A percentile compares a stretch with the other conserved stretches of the same genome.
These are phyloP conservation scores for Chenopodium album DNA, from an alignment of 148 eudicot species.

Conservation along the genomic window DNA sequence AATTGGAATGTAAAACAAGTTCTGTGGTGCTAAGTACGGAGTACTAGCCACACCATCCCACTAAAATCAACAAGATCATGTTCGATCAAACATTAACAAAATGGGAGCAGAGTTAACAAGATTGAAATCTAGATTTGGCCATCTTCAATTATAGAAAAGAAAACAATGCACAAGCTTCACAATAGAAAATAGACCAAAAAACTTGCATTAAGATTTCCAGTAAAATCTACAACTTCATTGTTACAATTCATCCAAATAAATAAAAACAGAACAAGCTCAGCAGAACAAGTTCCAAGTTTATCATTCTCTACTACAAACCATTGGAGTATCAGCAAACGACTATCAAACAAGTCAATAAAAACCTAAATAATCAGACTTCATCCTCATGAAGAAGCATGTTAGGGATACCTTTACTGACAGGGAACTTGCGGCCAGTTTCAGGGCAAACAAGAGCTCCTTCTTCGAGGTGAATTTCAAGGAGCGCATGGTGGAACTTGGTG, in stretches of 20 bases:
- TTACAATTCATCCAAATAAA: too few relatives aligned
- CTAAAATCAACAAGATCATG: neutral
- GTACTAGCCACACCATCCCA: neutral
- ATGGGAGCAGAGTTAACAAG: neutral
- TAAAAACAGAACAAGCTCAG: neutral
- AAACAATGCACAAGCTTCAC: neutral
- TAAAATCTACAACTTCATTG: neutral
- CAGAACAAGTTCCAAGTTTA: neutral
- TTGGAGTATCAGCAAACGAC: neutral
- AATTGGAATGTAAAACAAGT: neutral
- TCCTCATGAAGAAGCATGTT: constrained; percentile 34
- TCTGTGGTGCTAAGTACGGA: neutral
- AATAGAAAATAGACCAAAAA: neutral
- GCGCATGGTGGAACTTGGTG: constrained; percentile 61
- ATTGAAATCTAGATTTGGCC: neutral
- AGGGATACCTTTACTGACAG: constrained; percentile 35
- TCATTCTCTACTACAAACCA: neutral
- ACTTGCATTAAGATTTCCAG: neutral
- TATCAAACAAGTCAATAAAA: neutral
- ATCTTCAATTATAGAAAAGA: neutral
- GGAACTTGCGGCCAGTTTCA: constrained; percentile 48
- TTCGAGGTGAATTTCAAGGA: constrained; percentile 83
- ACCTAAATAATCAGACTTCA: constrained; percentile 14
- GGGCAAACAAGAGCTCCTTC: constrained; percentile 92
- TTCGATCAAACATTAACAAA: neutral